Evolutionary conservation across 2,329 filamentous ascomycete species (phyloP).

Genomic region (Fusarium subtropicale): DNA sequence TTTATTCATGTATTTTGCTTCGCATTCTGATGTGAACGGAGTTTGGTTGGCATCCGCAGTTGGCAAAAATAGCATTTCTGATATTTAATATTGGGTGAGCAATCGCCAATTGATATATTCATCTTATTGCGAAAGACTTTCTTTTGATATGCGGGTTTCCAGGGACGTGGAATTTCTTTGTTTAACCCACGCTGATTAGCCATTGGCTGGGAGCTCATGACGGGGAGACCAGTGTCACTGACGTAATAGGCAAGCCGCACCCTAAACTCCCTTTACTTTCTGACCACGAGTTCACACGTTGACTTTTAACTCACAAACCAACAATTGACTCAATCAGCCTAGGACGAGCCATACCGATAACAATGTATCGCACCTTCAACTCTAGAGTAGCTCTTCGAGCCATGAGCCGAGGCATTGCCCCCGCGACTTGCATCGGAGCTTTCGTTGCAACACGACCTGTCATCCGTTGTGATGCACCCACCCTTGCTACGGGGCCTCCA

Average conservation of each 20-base stretch:
- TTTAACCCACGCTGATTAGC: slow-evolving; percentile 25
- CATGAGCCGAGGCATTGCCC: slow-evolving; percentile 47
- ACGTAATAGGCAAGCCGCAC: slow-evolving; percentile 37
- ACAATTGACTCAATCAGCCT: not conserved
- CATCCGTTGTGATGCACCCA: slow-evolving; percentile 49
- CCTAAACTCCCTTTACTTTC: slow-evolving; percentile 7
- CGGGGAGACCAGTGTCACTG: slow-evolving; percentile 24
- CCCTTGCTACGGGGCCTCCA: slow-evolving; percentile 30
- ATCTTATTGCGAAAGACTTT: not conserved
- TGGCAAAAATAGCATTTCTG: not conserved
- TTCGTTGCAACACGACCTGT: slow-evolving; percentile 42
- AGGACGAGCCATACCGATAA: not conserved
- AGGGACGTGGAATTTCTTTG: slow-evolving; percentile 24
- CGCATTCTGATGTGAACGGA: not conserved
- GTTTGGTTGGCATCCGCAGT: slow-evolving; percentile 2
- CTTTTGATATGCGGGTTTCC: not conserved
- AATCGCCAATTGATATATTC: slow-evolving; percentile 10
- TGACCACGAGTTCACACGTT: slow-evolving; percentile 6
- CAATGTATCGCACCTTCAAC: slow-evolving; percentile 43
- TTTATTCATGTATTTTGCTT: slow-evolving; percentile 32
- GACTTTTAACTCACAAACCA: not conserved
- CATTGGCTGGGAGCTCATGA: slow-evolving; percentile 39
- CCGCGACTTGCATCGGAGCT: slow-evolving; percentile 46
- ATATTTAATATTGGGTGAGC: slow-evolving; percentile 23
- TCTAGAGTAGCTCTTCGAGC: slow-evolving; percentile 41